Percentiles rank a stretch among this genome's conserved stretches.
Evolutionary conservation across 495 filamentous ascomycete genomes (phyloP).

Genomic region (Daldinia concentrica): DNA sequence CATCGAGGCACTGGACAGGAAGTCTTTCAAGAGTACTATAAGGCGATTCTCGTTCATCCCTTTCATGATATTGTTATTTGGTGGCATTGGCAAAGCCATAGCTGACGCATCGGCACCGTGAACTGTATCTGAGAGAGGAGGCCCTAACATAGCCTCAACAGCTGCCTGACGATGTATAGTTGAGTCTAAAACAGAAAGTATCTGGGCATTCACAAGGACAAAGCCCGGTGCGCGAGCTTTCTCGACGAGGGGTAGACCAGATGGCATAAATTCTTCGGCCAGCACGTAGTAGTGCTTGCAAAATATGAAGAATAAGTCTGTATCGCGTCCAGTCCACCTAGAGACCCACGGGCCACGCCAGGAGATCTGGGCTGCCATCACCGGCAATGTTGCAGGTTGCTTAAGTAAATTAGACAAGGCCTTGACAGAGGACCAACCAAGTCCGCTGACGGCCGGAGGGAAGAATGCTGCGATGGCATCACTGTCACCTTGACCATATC

Average conservation of each 20-base stretch:
- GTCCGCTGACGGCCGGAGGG: slow-evolving; percentile 71
- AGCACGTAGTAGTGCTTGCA: slow-evolving; percentile 90
- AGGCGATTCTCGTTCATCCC: slow-evolving; percentile 93
- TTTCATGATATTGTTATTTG: slow-evolving; percentile 71
- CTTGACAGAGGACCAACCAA: slow-evolving; percentile 76
- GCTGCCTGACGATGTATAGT: slow-evolving; percentile 79
- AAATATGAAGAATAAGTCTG: slow-evolving; percentile 93
- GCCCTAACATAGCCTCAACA: slow-evolving; percentile 61
- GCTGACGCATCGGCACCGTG: slow-evolving; percentile 76
- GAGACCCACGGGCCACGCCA: slow-evolving; percentile 90
- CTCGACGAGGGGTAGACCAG: slow-evolving; percentile 65
- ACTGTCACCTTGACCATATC: slow-evolving; percentile 55
- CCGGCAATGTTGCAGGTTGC: slow-evolving; percentile 69
- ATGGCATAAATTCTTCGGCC: slow-evolving; percentile 79
- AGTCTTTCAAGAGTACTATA: slow-evolving; percentile 85
- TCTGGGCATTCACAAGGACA: slow-evolving; percentile 84
- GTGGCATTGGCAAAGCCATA: slow-evolving; percentile 70
- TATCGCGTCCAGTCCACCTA: slow-evolving; percentile 90
- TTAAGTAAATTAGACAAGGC: slow-evolving; percentile 72
- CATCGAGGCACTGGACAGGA: slow-evolving; percentile 67
- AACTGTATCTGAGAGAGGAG: slow-evolving; percentile 80
- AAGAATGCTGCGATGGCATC: slow-evolving; percentile 76
- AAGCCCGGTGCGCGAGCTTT: slow-evolving; percentile 81
- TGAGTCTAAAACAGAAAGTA: slow-evolving; percentile 81
- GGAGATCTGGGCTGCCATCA: slow-evolving; percentile 74